Base-by-base conservation (phyloP, 805 yeast genomes). In the Kodamaea lidongshanica region DNA sequence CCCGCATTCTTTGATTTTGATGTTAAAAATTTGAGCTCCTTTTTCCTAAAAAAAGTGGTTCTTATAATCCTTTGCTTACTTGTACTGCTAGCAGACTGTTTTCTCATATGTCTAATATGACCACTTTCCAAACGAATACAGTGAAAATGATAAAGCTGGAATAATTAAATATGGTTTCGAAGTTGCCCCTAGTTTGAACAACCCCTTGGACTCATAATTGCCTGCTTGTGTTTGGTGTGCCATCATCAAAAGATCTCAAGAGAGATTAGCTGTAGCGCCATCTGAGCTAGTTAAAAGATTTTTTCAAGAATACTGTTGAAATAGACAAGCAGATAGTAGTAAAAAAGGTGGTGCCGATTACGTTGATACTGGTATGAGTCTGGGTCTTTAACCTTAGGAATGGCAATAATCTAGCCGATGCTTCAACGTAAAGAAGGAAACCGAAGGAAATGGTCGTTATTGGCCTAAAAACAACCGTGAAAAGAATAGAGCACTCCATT, bases 1-100 rank as follows among this genome's bases (percentile, higher is more conserved):
- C 58, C 58, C 2, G 41, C 49, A 11, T 52, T 52, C 24, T 52
- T 48, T 26, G 58, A 56, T 3, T 52, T 56, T 30, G 41, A 44
- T 22, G 53, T 54, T 21, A 33, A 26, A 17, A 45, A 52, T 33
- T 39, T 52, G 32, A 27, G 47, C 7, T 32, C 36, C 2, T 44
- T n/a, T n/a, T n/a, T n/a, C n/a, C n/a, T n/a, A n/a, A n/a, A n/a
- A n/a, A n/a, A n/a, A n/a, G n/a, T n/a, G n/a, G n/a, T n/a, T n/a
- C n/a, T n/a, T n/a, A n/a, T n/a, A n/a, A n/a, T n/a, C n/a, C n/a
- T n/a, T n/a, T n/a, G n/a, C n/a, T n/a, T n/a, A n/a, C n/a, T n/a
- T n/a, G n/a, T n/a, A n/a, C n/a, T n/a, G n/a, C n/a, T n/a, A n/a
- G n/a, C n/a, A n/a, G n/a, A n/a, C n/a, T n/a, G n/a, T n/a, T n/a